These are phyloP conservation scores for Isabelozyma rhagii DNA, from an alignment of 805 yeast genomes.

Conservation along the genomic window DNA sequence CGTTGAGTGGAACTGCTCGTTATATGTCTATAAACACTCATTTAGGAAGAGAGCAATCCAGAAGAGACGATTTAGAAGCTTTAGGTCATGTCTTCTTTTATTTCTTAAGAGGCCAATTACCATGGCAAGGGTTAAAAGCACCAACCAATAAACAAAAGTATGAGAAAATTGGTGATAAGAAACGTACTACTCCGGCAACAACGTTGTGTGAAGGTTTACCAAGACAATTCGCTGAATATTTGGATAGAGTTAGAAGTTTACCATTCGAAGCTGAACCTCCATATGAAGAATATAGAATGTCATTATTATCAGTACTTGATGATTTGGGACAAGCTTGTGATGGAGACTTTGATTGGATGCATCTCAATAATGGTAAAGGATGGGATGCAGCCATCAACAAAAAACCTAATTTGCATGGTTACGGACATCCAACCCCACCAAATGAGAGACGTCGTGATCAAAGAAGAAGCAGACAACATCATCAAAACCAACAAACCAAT, in stretches of 20 bases:
- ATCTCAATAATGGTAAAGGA: conserved; percentile 72
- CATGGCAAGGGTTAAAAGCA: conserved; percentile 90
- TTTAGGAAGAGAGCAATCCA: conserved; percentile 76
- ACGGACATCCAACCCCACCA: conserved; percentile 68
- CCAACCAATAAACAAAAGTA: conserved; percentile 81
- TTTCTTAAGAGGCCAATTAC: conserved; percentile 73
- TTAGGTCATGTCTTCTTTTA: conserved; percentile 81
- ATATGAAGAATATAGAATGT: conserved; percentile 60
- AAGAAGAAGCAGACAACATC: conserved; percentile 43
- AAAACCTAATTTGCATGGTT: conserved; percentile 78
- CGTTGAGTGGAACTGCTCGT: conserved; percentile 81
- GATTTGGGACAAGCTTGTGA: conserved; percentile 60
- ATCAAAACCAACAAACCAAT: conserved; percentile 29
- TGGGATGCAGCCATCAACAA: conserved; percentile 77
- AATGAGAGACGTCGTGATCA: conserved; percentile 45
- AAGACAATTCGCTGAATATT: conserved; percentile 68
- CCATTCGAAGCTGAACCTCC: conserved; percentile 81
- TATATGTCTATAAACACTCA: conserved; percentile 90
- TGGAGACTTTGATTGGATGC: conserved; percentile 79
- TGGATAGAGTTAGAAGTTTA: conserved; percentile 63
- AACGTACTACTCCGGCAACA: conserved; percentile 63
- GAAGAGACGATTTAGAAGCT: conserved; percentile 80
- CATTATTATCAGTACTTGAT: conserved; percentile 58
- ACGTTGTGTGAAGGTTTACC: conserved; percentile 67
- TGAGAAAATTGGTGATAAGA: conserved; percentile 81